Base-by-base conservation (phyloP, 352 stramenopile species). In the Blastocystis sp. region DNA sequence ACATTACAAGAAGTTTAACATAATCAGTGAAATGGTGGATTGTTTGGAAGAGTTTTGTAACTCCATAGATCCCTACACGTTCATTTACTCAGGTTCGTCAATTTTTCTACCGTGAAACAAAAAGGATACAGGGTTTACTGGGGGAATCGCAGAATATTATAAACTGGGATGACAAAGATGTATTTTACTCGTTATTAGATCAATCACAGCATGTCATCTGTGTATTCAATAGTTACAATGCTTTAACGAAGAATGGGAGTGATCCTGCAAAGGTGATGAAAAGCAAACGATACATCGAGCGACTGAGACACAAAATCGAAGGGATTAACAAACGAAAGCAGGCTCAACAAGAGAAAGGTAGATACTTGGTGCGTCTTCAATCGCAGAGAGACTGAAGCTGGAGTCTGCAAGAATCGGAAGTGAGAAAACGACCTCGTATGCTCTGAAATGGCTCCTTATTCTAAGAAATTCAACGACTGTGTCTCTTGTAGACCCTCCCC, bases 161-260 rank as follows among this genome's bases (percentile, higher is more conserved):
- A 24, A 41, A 85, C 24, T 85, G 73, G 73, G 54, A 65, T 24
- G 73, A 85, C 73, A 85, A 68, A 50, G 73, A 85, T 24, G 73
- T 85, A 85, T 30, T 30, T 43, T 9, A 50, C 26, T 16, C 9
- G 8, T 20, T 18, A 0, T 20, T 20, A 2, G 73, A 6, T 69
- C 20, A 24, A 20, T 0, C 18, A 7, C 47, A 85, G 73, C 18
- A 85, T 66, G 43, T 85, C 16, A 50, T 85, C 24, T 85, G 73
- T 53, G 55, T 85, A 30, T 85, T 85, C 56, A 85, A 85, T n/a
- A 85, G 73, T n/a, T 85, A 85, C 26, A 53, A 30, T 4, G 68
- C 47, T 50, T 26, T 85, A 18, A 24, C 53, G 2, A 24, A 41
- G 5, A 45, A 66, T 26, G 47, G 53, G 20, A 85, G 43, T 26